A percentile compares a stretch with the other conserved stretches of the same genome.
Evolutionary conservation across 2,329 filamentous ascomycete species (phyloP).

Genomic region (Botrytis paeoniae): DNA sequence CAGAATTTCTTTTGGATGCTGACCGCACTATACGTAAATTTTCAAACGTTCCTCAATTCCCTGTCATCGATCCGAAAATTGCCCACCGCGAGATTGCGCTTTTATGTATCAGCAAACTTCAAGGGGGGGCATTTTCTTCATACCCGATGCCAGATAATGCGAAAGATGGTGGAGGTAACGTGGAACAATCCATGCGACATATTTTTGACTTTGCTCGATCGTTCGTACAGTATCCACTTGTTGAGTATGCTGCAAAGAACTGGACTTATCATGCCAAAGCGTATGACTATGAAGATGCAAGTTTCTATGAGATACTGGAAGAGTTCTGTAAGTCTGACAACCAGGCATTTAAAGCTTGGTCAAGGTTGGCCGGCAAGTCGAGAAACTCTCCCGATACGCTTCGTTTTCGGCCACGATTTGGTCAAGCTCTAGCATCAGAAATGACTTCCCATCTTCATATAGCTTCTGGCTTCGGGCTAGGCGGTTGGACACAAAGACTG

Average conservation of each 20-base stretch:
- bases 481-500: constrained; percentile 19
- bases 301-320: constrained; percentile 21
- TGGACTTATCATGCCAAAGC: constrained; percentile 24
- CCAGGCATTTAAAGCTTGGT: constrained; percentile 23
- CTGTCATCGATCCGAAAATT: constrained; percentile 15
- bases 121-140: constrained; percentile 6
- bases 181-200: not conserved
- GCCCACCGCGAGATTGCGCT: constrained; percentile 4
- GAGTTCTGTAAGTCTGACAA: constrained; percentile 21
- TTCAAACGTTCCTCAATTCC: constrained; percentile 8
- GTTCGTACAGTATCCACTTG: constrained; percentile 22
- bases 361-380: not conserved
- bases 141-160: not conserved
- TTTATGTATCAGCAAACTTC: constrained; percentile 6
- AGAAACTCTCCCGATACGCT: accelerated
- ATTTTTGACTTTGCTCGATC: not conserved
- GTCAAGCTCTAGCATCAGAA: constrained; percentile 13
- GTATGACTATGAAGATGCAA: constrained; percentile 23
- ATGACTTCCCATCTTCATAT: constrained; percentile 25
- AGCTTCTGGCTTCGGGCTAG: constrained; percentile 24
- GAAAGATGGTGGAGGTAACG: not conserved
- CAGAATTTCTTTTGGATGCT: constrained; percentile 43
- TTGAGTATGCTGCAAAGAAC: constrained; percentile 26
- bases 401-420: not conserved
- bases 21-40: not conserved